Conservation (phyloP, 805 yeast species). For the Teunomyces panamensis region DNA sequence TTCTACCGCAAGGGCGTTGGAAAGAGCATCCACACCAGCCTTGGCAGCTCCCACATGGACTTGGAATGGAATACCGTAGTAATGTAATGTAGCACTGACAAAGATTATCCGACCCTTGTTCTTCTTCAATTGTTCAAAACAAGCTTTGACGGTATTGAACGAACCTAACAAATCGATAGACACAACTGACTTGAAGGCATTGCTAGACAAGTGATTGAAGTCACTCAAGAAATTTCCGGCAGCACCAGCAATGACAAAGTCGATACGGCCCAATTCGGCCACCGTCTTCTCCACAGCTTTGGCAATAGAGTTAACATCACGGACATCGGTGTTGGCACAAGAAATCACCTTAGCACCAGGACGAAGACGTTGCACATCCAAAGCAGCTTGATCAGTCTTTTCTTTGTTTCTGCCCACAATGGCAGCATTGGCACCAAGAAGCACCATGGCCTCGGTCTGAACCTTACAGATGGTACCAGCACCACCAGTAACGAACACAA, state of each 20-base stretch:
- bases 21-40: slow-evolving; percentile 29
- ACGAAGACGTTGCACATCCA: slow-evolving; percentile 20
- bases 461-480: slow-evolving; percentile 29
- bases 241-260: slow-evolving; percentile 44
- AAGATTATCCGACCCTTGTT: slow-evolving; percentile 37
- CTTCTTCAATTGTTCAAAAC: slow-evolving; percentile 34
- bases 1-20: slow-evolving; percentile 29
- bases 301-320: slow-evolving; percentile 21
- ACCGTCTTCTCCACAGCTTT: slow-evolving; percentile 23
- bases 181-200: slow-evolving; percentile 40
- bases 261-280: slow-evolving; percentile 38
- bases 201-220: slow-evolving; percentile 41
- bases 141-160: slow-evolving; percentile 40
- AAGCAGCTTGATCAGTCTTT: slow-evolving; percentile 23
- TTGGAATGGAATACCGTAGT: slow-evolving; percentile 42
- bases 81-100: slow-evolving; percentile 43
- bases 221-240: slow-evolving; percentile 43
- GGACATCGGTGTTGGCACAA: slow-evolving; percentile 21
- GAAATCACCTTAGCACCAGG: slow-evolving; percentile 23
- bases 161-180: slow-evolving; percentile 41
- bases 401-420: slow-evolving; percentile 25
- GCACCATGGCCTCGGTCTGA: slow-evolving; percentile 27
- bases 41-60: slow-evolving; percentile 30
- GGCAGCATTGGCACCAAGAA: slow-evolving; percentile 29
- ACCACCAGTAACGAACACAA: slow-evolving; percentile 30